phyloP scores from a whole-genome alignment of 2,329 filamentous ascomycete species.

The Stemphylium beticola region DNA sequence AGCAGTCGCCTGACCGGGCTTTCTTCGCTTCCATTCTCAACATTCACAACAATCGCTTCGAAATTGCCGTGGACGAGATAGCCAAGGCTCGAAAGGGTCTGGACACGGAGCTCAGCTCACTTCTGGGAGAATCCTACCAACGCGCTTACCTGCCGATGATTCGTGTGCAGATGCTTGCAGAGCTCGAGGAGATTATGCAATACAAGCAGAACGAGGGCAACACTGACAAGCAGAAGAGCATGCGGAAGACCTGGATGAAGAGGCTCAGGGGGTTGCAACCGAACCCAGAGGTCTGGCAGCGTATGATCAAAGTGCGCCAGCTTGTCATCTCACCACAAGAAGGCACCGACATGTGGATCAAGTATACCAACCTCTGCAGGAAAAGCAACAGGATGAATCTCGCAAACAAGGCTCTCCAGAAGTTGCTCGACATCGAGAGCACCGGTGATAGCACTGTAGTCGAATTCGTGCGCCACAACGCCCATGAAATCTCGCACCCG shows the following conservation, averaged over 20 bases:
- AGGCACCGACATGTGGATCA: conserved; percentile 99
- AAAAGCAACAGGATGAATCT: conserved; percentile 95
- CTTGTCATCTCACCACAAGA: conserved; percentile 90
- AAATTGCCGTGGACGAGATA: conserved; percentile 86
- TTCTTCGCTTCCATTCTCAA: conserved; percentile 98
- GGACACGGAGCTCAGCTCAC: conserved; percentile 91
- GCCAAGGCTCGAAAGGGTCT: conserved; percentile 90
- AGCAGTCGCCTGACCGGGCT: conserved; percentile 88
- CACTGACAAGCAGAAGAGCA: conserved; percentile 83
- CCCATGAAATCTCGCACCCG: conserved; percentile 67
- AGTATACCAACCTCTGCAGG: conserved; percentile 96
- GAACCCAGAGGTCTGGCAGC: conserved; percentile 97
- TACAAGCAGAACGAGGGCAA: conserved; percentile 90
- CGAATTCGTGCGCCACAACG: conserved; percentile 42
- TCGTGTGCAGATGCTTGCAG: conserved; percentile 97
- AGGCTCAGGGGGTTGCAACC: conserved; percentile 93
- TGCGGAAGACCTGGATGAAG: conserved; percentile 95
- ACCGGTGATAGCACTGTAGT: conserved; percentile 40
- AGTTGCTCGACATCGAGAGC: conserved; percentile 67
- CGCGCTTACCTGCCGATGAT: conserved; percentile 98
- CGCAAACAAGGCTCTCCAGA: conserved; percentile 92
- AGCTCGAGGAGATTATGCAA: conserved; percentile 95
- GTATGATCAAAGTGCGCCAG: conserved; percentile 93
- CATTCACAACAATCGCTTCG: conserved; percentile 94
- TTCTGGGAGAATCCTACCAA: conserved; percentile 98